Percentiles rank a stretch among this genome's conserved stretches.
Conservation (phyloP, 441 rosid species). For the Adansonia madagascariensis region DNA sequence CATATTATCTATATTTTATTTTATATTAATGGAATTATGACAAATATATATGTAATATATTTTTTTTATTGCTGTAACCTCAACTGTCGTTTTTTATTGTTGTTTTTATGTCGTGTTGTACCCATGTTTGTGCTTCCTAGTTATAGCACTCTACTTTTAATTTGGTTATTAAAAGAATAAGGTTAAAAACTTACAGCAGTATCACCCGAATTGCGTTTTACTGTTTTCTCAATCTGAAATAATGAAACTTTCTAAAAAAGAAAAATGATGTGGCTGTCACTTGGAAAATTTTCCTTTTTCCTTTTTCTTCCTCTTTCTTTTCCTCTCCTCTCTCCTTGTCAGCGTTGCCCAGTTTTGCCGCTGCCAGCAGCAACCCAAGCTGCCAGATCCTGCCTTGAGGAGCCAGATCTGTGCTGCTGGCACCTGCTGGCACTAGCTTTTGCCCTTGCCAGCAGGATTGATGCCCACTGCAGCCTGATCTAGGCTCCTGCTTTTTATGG, state of each 20-base stretch:
- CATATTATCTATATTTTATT: background rate
- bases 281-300: background rate
- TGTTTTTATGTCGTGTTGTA: background rate
- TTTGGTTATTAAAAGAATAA: background rate
- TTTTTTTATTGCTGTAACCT: background rate
- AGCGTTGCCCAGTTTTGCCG: background rate
- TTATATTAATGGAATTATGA: background rate
- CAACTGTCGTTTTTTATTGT: background rate
- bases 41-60: background rate
- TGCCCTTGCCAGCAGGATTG: background rate
- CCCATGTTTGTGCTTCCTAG: background rate
- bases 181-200: background rate
- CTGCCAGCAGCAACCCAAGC: background rate
- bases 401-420: background rate
- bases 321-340: background rate
- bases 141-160: conserved; percentile 6
- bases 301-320: background rate
- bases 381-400: background rate
- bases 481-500: background rate
- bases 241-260: background rate
- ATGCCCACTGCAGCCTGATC: background rate
- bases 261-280: background rate
- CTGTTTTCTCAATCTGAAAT: background rate
- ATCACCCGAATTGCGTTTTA: background rate
- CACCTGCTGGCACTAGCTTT: background rate